Evolutionary conservation across 352 stramenopile genomes (phyloP).

Genomic region (Saprolegnia diclina): DNA sequence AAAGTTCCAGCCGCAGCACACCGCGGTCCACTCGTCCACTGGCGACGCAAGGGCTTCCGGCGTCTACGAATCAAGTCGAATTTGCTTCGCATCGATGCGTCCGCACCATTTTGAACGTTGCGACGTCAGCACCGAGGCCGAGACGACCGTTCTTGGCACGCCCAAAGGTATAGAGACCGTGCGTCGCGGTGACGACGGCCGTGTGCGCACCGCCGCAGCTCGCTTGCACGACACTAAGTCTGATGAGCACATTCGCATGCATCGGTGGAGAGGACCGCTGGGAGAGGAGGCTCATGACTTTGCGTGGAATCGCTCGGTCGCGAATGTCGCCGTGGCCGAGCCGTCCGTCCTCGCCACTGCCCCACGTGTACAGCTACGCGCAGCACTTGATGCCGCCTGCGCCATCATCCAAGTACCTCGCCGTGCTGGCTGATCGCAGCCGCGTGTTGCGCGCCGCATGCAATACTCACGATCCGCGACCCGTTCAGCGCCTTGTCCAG

Average conservation of each 20-base stretch:
- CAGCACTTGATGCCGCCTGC: background rate
- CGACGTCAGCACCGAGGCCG: conserved; percentile 48
- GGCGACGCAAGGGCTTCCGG: background rate
- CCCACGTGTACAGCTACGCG: conserved; percentile 54
- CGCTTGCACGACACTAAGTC: conserved; percentile 39
- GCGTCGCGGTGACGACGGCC: conserved; percentile 54
- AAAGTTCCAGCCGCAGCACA: conserved; percentile 74
- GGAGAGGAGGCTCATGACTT: conserved; percentile 71
- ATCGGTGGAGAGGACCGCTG: conserved; percentile 30
- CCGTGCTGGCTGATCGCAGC: conserved; percentile 59
- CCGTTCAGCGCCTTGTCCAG: conserved; percentile 71
- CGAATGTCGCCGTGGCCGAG: conserved; percentile 77
- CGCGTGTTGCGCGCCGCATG: conserved; percentile 73
- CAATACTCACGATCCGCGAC: conserved; percentile 51
- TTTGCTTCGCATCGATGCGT: background rate
- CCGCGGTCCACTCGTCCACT: background rate
- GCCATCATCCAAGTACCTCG: conserved; percentile 34
- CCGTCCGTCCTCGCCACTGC: conserved; percentile 71
- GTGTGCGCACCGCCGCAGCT: conserved; percentile 77
- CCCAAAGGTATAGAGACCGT: conserved; percentile 67
- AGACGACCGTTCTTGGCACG: conserved; percentile 65
- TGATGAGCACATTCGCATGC: background rate
- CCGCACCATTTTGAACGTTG: conserved; percentile 21
- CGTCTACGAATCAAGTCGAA: conserved; percentile 4
- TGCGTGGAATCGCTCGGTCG: conserved; percentile 61